Percentiles rank a stretch among this genome's conserved stretches.
Conservation (phyloP, 2,329 filamentous ascomycete genomes). For the Setomelanomma holmii region DNA sequence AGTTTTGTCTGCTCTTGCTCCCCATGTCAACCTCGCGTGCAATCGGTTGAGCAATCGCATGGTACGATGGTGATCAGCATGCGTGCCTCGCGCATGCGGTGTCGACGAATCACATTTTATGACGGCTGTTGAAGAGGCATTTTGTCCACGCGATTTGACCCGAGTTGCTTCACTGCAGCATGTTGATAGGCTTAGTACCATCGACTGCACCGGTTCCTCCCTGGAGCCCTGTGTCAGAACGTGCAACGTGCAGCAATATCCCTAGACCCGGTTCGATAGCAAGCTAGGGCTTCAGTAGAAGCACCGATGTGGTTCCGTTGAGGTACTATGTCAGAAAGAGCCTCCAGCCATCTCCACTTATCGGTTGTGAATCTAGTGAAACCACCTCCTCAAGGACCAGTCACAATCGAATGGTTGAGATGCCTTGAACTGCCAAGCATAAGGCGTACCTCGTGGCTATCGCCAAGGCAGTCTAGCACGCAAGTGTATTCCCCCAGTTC, state of each 20-base stretch:
- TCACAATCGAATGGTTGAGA: too few relatives aligned
- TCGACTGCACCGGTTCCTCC: too few relatives aligned
- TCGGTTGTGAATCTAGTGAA: too few relatives aligned
- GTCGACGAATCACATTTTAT: background rate
- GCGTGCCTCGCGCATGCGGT: background rate
- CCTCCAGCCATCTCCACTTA: background rate
- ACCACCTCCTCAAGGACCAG: too few relatives aligned
- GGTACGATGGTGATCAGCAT: background rate
- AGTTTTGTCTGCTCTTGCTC: background rate
- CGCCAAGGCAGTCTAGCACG: too few relatives aligned
- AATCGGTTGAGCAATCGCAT: background rate
- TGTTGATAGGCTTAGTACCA: background rate
- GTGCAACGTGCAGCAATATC: background rate
- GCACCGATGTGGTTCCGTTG: too few relatives aligned
- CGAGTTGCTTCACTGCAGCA: background rate
- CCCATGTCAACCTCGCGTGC: background rate
- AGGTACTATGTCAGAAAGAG: background rate
- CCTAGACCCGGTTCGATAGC: too few relatives aligned
- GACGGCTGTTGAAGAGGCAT: background rate
- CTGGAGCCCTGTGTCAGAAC: background rate
- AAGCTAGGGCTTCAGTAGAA: too few relatives aligned
- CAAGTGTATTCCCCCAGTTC: background rate
- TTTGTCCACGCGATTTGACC: slow-evolving; percentile 5
- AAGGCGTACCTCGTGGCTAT: too few relatives aligned
- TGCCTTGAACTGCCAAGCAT: too few relatives aligned